Evolutionary conservation across 176 grass and related monocot genomes (phyloP).

Genomic region (Oryza longistaminata): DNA sequence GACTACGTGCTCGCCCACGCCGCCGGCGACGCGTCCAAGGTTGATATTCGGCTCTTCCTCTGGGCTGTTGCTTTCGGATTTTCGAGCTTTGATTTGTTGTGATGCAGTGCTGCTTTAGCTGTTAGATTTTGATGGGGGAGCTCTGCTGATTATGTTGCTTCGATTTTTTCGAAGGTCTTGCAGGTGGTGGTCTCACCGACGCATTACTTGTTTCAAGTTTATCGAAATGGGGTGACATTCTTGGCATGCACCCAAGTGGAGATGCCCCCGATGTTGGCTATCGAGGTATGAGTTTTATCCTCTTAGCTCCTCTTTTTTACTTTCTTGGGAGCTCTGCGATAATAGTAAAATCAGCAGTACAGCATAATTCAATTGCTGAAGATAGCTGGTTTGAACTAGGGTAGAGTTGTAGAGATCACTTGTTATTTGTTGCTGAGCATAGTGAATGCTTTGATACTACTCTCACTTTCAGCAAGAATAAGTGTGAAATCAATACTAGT

Average conservation of each 20-base stretch:
- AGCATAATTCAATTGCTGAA: background rate
- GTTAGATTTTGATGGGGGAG: background rate
- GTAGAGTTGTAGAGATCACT: background rate
- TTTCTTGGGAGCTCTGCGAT: background rate
- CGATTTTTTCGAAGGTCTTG: constrained; percentile 49
- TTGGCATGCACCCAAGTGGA: constrained; percentile 86
- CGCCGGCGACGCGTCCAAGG: constrained; percentile 73
- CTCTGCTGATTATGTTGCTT: background rate
- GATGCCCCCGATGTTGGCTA: constrained; percentile 80
- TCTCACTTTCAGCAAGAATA: background rate
- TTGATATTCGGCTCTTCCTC: no score
- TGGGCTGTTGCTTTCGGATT: background rate
- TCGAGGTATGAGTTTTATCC: constrained; percentile 54
- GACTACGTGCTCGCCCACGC: constrained; percentile 67
- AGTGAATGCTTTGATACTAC: background rate
- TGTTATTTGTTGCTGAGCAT: background rate
- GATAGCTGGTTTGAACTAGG: background rate
- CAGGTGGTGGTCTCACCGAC: constrained; percentile 85
- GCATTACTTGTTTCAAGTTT: constrained; percentile 87
- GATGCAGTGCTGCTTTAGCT: background rate
- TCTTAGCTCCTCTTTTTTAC: background rate
- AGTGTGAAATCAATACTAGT: background rate
- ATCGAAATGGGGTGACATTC: constrained; percentile 65
- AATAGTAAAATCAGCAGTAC: background rate
- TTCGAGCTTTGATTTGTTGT: background rate